These are phyloP conservation scores for Microstroma glucosiphilum DNA, from an alignment of 1,284 basidiomycete genomes.

Conservation along the genomic window DNA sequence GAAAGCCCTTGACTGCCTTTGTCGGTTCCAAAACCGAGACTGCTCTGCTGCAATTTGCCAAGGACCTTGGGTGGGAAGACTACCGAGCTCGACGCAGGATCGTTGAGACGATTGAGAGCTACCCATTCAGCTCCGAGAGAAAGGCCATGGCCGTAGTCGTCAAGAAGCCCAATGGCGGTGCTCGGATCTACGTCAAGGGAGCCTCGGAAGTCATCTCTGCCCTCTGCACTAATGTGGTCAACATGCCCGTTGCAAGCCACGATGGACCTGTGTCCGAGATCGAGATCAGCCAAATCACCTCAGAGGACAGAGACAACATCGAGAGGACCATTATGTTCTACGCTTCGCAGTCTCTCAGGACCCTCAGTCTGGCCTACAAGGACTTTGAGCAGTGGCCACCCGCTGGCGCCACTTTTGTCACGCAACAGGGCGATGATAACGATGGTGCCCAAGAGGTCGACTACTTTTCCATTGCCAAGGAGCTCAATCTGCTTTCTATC, in stretches of 20 bases:
- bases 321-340: slow-evolving; percentile 89
- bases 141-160: slow-evolving; percentile 95
- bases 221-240: slow-evolving; percentile 66
- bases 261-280: slow-evolving; percentile 49
- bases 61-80: slow-evolving; percentile 72
- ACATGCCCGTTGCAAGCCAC: slow-evolving; percentile 53
- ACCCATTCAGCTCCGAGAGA: slow-evolving; percentile 88
- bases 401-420: slow-evolving; percentile 51
- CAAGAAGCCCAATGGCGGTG: slow-evolving; percentile 58
- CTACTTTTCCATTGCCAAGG: slow-evolving; percentile 65
- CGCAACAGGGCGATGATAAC: slow-evolving; percentile 50
- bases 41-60: slow-evolving; percentile 82
- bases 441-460: slow-evolving; percentile 55
- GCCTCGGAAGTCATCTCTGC: slow-evolving; percentile 85
- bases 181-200: slow-evolving; percentile 80
- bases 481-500: slow-evolving; percentile 79
- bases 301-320: slow-evolving; percentile 68
- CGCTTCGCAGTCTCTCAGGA: slow-evolving; percentile 87
- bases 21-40: slow-evolving; percentile 96
- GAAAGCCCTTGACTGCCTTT: slow-evolving; percentile 54
- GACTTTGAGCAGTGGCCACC: slow-evolving; percentile 87
- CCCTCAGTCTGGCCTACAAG: slow-evolving; percentile 84
- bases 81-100: slow-evolving; percentile 66
- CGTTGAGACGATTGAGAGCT: slow-evolving; percentile 73
- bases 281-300: slow-evolving; percentile 54